Percentiles rank a stretch among this genome's conserved stretches.
Evolutionary conservation across 129 eudicot species (phyloP).

Genomic region (Tagetes erecta): DNA sequence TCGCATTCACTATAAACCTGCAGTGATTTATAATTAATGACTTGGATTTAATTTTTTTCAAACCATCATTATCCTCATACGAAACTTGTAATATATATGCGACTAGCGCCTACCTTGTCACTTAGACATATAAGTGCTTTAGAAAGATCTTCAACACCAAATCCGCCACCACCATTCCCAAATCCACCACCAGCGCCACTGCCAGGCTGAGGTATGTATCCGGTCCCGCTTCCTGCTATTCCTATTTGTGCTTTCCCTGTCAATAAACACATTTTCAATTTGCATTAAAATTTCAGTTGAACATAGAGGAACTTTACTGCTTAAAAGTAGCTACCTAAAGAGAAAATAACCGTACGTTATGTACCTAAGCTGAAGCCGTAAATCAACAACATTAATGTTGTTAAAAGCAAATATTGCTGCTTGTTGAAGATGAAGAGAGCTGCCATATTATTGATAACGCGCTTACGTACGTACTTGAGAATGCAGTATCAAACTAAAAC

Average conservation of each 20-base stretch:
- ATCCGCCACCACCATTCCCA: not conserved
- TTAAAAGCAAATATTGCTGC: not conserved
- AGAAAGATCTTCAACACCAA: constrained; percentile 26
- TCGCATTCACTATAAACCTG: constrained; percentile 71
- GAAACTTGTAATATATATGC: not conserved
- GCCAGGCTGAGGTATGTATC: constrained; percentile 54
- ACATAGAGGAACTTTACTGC: too few species aligned
- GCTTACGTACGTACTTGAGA: not conserved
- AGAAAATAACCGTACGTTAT: too few species aligned
- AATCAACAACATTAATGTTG: not conserved
- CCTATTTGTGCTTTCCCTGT: constrained; percentile 48
- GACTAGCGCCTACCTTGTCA: constrained; percentile 46
- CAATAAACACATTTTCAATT: not conserved
- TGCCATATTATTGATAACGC: not conserved
- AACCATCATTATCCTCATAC: not conserved
- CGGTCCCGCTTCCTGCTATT: constrained; percentile 35
- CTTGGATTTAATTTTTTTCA: not conserved
- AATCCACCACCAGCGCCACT: constrained; percentile 25
- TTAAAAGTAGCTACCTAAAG: too few species aligned
- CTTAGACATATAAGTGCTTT: constrained; percentile 66
- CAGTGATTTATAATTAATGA: not conserved
- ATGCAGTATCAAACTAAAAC: too few species aligned
- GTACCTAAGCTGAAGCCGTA: constrained; percentile 25
- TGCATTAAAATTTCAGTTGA: not conserved
- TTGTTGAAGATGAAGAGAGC: constrained; percentile 15